Conservation (phyloP, 1,284 basidiomycete species). For the Papiliotrema flavescens region DNA sequence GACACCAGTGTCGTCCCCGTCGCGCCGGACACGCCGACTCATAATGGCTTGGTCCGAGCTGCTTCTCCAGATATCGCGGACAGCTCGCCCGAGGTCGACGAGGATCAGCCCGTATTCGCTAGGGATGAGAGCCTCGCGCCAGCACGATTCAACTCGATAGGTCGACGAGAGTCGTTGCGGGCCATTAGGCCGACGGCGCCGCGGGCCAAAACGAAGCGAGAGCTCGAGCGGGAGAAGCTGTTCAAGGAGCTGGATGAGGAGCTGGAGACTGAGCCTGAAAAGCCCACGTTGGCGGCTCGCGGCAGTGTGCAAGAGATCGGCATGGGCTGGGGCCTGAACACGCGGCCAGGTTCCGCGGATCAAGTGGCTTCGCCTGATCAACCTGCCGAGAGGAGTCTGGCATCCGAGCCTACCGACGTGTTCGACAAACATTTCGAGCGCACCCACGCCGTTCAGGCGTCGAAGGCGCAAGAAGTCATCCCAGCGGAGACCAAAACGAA, state of each 20-base stretch:
- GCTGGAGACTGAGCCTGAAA: slow-evolving; percentile 13
- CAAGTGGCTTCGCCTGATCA: slow-evolving; percentile 12
- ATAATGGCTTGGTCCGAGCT: background rate
- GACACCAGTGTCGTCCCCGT: background rate
- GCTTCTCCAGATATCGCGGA: background rate
- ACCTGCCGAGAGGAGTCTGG: slow-evolving; percentile 1
- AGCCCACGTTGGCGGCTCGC: background rate
- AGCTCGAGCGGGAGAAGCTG: slow-evolving; percentile 44
- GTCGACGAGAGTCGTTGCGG: slow-evolving; percentile 31
- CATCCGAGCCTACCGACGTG: slow-evolving; percentile 4
- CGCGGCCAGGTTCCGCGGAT: background rate
- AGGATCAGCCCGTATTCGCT: slow-evolving; percentile 10
- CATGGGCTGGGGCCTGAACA: slow-evolving; percentile 20
- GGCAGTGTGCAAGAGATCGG: slow-evolving; percentile 31
- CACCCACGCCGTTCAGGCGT: background rate
- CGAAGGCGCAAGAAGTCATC: background rate
- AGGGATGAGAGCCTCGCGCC: slow-evolving; percentile 13
- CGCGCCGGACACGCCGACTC: background rate
- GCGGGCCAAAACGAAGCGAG: slow-evolving; percentile 40
- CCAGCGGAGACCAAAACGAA: too few species aligned
- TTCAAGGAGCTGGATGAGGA: slow-evolving; percentile 39
- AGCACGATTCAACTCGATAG: slow-evolving; percentile 37
- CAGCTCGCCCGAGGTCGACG: slow-evolving; percentile 6
- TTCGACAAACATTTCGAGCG: slow-evolving; percentile 1
- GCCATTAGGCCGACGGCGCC: slow-evolving; percentile 18